Conservation (phyloP, 23 red algal genomes). For the Gracilaria caudata region DNA sequence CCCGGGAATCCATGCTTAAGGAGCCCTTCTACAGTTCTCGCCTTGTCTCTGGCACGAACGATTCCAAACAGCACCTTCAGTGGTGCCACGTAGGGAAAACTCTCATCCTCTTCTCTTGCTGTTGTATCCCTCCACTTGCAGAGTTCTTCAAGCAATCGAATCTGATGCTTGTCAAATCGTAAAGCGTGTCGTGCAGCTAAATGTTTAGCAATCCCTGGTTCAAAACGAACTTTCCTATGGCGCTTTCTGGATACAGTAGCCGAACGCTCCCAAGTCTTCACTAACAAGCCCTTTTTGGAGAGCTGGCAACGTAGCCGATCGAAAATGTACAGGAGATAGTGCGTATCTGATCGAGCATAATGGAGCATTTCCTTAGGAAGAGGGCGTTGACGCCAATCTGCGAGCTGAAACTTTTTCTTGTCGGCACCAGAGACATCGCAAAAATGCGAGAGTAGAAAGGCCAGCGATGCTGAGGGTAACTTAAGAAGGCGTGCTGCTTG, state of each 20-base stretch:
- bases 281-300: constrained; percentile 35
- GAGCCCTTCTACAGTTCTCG: constrained; percentile 36
- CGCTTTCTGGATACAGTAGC: constrained; percentile 53
- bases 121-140: constrained; percentile 83
- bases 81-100: constrained; percentile 77
- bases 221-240: constrained; percentile 50
- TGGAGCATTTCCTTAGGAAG: constrained; percentile 80
- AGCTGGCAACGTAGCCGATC: constrained; percentile 77
- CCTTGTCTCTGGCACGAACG: constrained; percentile 50
- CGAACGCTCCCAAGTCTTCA: constrained; percentile 57
- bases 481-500: constrained; percentile 76
- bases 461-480: constrained; percentile 61
- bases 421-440: constrained; percentile 32
- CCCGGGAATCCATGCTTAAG: constrained; percentile 50
- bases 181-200: constrained; percentile 48
- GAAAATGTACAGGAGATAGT: constrained; percentile 96
- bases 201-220: constrained; percentile 44
- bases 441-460: constrained; percentile 71
- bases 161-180: constrained; percentile 50
- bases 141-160: constrained; percentile 70
- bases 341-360: constrained; percentile 96
- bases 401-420: constrained; percentile 88
- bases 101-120: constrained; percentile 93
- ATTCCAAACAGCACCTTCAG: constrained; percentile 55
- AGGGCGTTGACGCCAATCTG: constrained; percentile 95